Evolutionary conservation across 805 yeast genomes (phyloP).

Genomic region (Candida golubevii): DNA sequence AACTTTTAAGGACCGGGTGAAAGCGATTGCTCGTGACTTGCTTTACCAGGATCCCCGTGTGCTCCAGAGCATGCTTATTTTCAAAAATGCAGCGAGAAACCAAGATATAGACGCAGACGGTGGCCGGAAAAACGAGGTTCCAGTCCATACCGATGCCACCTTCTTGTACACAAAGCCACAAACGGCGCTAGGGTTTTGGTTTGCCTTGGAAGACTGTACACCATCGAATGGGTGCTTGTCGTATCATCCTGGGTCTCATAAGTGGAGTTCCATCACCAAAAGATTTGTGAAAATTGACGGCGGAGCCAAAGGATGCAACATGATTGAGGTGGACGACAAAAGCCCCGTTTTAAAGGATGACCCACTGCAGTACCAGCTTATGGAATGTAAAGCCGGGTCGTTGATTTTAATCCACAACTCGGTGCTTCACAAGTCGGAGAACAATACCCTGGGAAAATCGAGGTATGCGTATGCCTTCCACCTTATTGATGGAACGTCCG

Average conservation of each 20-base stretch:
- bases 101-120: background rate
- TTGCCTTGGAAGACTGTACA: constrained; percentile 73
- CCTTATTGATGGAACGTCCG: constrained; percentile 60
- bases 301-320: constrained; percentile 54
- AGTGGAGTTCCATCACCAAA: constrained; percentile 48
- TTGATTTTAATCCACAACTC: constrained; percentile 67
- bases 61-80: constrained; percentile 73
- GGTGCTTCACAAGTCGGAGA: constrained; percentile 67
- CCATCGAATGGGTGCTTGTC: constrained; percentile 62
- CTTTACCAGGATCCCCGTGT: constrained; percentile 63
- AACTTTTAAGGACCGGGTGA: constrained; percentile 49
- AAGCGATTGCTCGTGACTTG: constrained; percentile 48
- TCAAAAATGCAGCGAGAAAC: constrained; percentile 56
- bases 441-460: constrained; percentile 50
- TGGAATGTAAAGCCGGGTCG: constrained; percentile 69
- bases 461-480: constrained; percentile 80
- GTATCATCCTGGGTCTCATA: constrained; percentile 69
- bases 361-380: constrained; percentile 41
- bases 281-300: constrained; percentile 56
- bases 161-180: constrained; percentile 71
- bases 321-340: constrained; percentile 34
- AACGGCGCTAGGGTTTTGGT: constrained; percentile 76
- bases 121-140: constrained; percentile 54
- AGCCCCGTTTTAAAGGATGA: constrained; percentile 21
- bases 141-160: constrained; percentile 72